phyloP scores from a whole-genome alignment of 495 filamentous ascomycete species.

The Paragyromitra xinjiangensis region DNA sequence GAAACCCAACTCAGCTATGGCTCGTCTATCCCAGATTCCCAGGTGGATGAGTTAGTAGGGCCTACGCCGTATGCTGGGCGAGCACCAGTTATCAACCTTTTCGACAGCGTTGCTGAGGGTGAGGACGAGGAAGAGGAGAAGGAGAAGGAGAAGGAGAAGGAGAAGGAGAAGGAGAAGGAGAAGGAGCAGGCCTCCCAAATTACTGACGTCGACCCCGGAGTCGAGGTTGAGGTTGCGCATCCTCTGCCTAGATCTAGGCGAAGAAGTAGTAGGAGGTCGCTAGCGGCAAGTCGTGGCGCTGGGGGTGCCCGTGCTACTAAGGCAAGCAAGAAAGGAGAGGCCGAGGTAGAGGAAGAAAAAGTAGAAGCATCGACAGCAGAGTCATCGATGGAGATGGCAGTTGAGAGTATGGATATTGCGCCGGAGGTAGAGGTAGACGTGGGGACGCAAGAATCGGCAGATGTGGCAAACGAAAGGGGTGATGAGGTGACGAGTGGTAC shows the following conservation, averaged over 20 bases:
- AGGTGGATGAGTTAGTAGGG: constrained; percentile 48
- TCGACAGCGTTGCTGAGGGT: not conserved
- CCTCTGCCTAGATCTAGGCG: not conserved
- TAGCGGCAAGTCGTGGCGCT: not conserved
- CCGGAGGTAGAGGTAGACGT: not conserved
- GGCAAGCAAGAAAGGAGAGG: not conserved
- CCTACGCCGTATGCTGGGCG: constrained; percentile 48
- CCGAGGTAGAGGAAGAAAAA: not conserved
- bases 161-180: not conserved
- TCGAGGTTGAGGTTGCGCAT: constrained; percentile 1
- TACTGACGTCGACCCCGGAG: not conserved
- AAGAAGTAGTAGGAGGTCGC: constrained; percentile 4
- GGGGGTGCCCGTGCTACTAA: not conserved
- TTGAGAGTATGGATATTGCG: constrained; percentile 6
- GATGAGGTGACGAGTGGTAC: constrained; percentile 4
- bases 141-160: not conserved
- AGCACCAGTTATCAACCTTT: constrained; percentile 8
- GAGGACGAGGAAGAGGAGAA: not conserved
- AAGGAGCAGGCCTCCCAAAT: not conserved
- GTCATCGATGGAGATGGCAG: not conserved
- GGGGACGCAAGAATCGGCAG: not conserved
- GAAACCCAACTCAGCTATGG: constrained; percentile 47
- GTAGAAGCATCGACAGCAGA: not conserved
- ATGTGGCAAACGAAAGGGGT: not conserved
- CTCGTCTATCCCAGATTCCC: constrained; percentile 39